Evolutionary conservation across 768 basidiomycete species (phyloP).

Genomic region (Phaffia australis): DNA sequence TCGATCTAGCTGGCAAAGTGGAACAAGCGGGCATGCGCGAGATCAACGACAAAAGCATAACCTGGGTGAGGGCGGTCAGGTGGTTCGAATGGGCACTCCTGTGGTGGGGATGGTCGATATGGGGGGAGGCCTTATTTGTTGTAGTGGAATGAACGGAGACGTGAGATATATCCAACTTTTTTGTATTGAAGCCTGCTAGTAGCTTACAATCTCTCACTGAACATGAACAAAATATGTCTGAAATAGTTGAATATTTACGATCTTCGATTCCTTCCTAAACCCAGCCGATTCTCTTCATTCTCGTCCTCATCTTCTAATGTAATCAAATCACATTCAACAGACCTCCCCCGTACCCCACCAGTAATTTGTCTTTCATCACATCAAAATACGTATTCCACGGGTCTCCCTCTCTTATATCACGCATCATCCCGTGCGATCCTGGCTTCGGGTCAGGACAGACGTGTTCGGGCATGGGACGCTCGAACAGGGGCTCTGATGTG

Average conservation of each 20-base stretch:
- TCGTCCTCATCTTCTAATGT: not conserved
- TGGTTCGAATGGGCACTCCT: not conserved
- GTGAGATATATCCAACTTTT: not conserved
- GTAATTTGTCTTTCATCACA: conserved; percentile 3
- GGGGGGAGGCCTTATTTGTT: conserved; percentile 5
- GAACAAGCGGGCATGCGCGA: not conserved
- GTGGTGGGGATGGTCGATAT: conserved; percentile 12
- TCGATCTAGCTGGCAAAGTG: conserved; percentile 4
- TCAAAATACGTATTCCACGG: conserved; percentile 21
- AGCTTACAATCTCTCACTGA: not conserved
- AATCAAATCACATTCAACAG: not conserved
- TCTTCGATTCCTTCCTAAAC: conserved; percentile 11
- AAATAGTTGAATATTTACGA: conserved; percentile 18
- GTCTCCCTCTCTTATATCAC: conserved; percentile 14
- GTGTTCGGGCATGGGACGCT: conserved; percentile 16
- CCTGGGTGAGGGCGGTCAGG: not conserved
- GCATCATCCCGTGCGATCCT: conserved; percentile 9
- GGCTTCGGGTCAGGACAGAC: conserved; percentile 14
- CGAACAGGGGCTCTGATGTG: conserved; percentile 4
- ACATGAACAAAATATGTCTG: not conserved
- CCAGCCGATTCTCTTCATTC: not conserved
- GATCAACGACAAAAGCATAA: not conserved
- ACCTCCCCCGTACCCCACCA: not conserved
- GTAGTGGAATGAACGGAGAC: conserved; percentile 18
- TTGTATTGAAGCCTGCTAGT: not conserved